Evolutionary conservation across 2,329 filamentous ascomycete species (phyloP).

Genomic region (Fusarium concolor): DNA sequence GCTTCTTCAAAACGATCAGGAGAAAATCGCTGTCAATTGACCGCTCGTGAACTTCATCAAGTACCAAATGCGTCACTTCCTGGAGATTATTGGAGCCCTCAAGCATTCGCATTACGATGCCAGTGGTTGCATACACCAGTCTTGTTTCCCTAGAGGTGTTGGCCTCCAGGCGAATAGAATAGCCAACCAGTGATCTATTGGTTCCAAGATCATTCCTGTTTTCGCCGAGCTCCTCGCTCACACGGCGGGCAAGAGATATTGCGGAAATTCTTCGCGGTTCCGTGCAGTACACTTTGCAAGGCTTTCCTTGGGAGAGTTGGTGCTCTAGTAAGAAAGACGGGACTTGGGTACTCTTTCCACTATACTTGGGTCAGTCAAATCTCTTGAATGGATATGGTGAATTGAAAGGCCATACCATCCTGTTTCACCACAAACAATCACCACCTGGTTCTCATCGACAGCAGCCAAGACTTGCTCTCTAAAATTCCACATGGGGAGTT

Average conservation of each 20-base stretch:
- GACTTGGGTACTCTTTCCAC: conserved; percentile 97
- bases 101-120: conserved; percentile 98
- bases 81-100: conserved; percentile 87
- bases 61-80: conserved; percentile 91
- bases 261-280: conserved; percentile 96
- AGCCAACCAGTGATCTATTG: conserved; percentile 85
- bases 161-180: conserved; percentile 92
- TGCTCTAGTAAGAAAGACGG: conserved; percentile 93
- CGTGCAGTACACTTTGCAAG: conserved; percentile 94
- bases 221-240: conserved; percentile 95
- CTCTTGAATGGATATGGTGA: neutral
- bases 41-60: conserved; percentile 98
- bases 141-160: conserved; percentile 85
- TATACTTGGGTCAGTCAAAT: conserved; percentile 47
- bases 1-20: conserved; percentile 87
- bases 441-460: conserved; percentile 83
- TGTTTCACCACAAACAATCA: conserved; percentile 96
- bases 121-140: conserved; percentile 87
- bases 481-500: conserved; percentile 91
- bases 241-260: conserved; percentile 90
- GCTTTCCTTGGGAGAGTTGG: conserved; percentile 80
- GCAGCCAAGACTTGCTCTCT: conserved; percentile 80
- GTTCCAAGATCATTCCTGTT: conserved; percentile 85
- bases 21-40: conserved; percentile 98
- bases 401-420: conserved; percentile 70